Base-by-base conservation (phyloP, 192 early-diverging fungal genomes). In the Phycomyces blakesleeanus region DNA sequence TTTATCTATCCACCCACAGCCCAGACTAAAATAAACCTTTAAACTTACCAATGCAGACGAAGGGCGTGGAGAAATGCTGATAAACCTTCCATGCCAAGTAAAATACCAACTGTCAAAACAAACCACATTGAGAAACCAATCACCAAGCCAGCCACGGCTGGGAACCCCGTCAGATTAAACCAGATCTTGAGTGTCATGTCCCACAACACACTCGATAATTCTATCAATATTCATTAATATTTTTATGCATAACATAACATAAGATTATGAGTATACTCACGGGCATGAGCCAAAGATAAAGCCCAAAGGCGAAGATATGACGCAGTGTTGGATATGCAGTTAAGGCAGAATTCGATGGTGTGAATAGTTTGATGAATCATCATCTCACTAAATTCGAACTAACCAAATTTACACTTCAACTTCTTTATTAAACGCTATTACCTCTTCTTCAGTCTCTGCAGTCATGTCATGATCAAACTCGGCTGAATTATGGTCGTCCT, bases 221-320 rank as follows among this genome's bases (percentile, higher is more conserved):
- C 57, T 58, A 58, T 57, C n/a, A n/a, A 12, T 2, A 7, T 34
- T 34, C 29, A 2, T 34, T 34, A 34, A 7, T 34, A 34, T 34
- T 7, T 5, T 34, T 34, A 5, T 34, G 2, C 29, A n/a, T n/a
- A n/a, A n/a, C n/a, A n/a, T n/a, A n/a, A n/a, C n/a, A n/a, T n/a
- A n/a, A 10, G 38, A 41, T 18, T n/a, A n/a, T n/a, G n/a, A 22
- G 39, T 24, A 15, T 25, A 44, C 57, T 58, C 39, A 58, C 57
- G 97, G 25, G 95, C 95, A 67, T 99, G 97, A 0, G 97, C 97
- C 40, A 99, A 80, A 18, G 94, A 97, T 53, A 99, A 76, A 55
- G 97, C 97, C 97, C 97, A 99, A 55, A 99, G 84, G 64, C 97
- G 95, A 59, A 99, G 89, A 66, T 99, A 99, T 21, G 93, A 96